phyloP scores from a whole-genome alignment of 495 filamentous ascomycete species.

The Pseudotulostoma volvatum region DNA sequence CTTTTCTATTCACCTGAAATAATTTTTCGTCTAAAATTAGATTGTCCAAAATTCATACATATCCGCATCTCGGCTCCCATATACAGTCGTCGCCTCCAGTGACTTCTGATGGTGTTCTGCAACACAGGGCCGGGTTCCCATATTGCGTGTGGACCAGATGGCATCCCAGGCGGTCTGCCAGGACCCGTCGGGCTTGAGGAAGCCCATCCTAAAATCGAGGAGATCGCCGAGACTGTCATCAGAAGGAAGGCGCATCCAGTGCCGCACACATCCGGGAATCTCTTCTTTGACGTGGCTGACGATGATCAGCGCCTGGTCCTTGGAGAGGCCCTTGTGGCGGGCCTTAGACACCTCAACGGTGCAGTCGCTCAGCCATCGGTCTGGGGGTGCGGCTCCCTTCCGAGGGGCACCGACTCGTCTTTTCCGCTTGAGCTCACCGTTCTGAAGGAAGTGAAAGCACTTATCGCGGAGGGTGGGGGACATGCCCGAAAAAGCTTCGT shows the following conservation, averaged over 20 bases:
- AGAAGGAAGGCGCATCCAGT: constrained; percentile 65
- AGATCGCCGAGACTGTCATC: constrained; percentile 26
- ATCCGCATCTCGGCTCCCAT: neutral
- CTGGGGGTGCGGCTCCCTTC: constrained; percentile 2
- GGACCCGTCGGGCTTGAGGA: constrained; percentile 8
- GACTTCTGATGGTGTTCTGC: no score
- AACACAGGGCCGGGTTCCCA: no score
- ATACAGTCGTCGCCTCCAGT: no score
- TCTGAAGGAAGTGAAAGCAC: constrained; percentile 59
- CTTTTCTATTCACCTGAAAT: constrained; percentile 1
- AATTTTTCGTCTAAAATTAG: neutral
- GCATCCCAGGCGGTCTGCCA: neutral
- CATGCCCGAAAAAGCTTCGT: constrained; percentile 89
- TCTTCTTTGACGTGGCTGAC: constrained; percentile 86
- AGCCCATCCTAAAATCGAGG: constrained; percentile 23
- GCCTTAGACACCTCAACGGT: neutral
- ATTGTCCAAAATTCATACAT: neutral
- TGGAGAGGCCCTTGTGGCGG: constrained; percentile 26
- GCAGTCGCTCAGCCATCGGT: constrained; percentile 4
- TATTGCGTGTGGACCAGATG: neutral
- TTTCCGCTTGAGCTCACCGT: constrained; percentile 27
- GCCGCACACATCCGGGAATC: constrained; percentile 59
- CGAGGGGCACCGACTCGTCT: constrained; percentile 1
- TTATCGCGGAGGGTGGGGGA: constrained; percentile 65
- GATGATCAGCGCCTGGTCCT: constrained; percentile 62